Percentiles rank a stretch among this genome's conserved stretches.
Conservation (phyloP, 768 basidiomycete species). For the Phlebiopsis flavidoalba region DNA sequence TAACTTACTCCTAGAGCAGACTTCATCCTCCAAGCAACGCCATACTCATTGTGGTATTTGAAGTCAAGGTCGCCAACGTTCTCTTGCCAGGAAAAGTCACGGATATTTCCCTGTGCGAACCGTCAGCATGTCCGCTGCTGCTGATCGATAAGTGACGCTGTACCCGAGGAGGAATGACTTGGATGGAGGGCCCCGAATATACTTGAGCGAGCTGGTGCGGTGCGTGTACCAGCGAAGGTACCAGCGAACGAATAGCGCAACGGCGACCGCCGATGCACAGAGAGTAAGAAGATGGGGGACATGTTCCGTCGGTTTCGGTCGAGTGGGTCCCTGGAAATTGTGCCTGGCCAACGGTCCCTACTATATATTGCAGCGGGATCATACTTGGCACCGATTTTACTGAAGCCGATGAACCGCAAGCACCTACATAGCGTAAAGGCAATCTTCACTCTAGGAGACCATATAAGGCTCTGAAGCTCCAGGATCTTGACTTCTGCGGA, state of each 20-base stretch:
- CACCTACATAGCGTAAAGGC: too few species aligned
- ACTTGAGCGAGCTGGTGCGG: background rate
- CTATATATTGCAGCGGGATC: too few species aligned
- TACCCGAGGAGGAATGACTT: background rate
- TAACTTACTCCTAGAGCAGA: slow-evolving; percentile 16
- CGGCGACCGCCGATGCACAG: background rate
- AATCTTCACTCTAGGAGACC: too few species aligned
- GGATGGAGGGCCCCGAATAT: background rate
- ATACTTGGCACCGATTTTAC: too few species aligned
- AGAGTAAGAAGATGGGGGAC: background rate
- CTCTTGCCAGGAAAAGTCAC: slow-evolving; percentile 16
- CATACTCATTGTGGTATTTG: slow-evolving; percentile 23
- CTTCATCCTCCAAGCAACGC: slow-evolving; percentile 18
- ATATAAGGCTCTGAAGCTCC: too few species aligned
- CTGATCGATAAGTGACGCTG: background rate
- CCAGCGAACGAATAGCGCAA: background rate
- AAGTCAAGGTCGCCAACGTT: slow-evolving; percentile 28
- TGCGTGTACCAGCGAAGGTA: background rate
- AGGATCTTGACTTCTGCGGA: too few species aligned
- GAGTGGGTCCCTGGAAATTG: too few species aligned
- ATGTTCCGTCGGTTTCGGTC: background rate
- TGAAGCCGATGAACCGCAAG: too few species aligned
- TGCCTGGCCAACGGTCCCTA: too few species aligned
- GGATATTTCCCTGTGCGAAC: slow-evolving; percentile 18
- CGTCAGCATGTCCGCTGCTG: too few species aligned